Conservation (phyloP, 192 early-diverging fungal genomes). For the Coemansia sp. region DNA sequence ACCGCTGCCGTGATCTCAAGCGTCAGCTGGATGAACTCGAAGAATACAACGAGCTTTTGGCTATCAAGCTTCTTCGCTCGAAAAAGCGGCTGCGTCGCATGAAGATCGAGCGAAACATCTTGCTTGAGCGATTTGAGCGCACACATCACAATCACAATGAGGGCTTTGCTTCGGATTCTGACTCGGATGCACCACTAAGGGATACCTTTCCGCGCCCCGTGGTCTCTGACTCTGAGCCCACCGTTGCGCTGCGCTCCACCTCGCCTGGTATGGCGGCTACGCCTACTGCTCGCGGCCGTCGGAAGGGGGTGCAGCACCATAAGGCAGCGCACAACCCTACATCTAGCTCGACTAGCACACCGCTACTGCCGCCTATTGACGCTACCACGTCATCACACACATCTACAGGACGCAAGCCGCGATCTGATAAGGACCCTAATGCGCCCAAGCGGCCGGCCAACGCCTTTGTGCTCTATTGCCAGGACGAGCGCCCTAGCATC, state of each 20-base stretch:
- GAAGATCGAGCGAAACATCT: constrained; percentile 48
- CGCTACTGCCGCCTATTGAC: constrained; percentile 18
- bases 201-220: constrained; percentile 33
- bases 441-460: constrained; percentile 54
- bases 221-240: constrained; percentile 31
- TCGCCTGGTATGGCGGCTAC: neutral
- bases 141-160: constrained; percentile 25
- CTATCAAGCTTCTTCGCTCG: constrained; percentile 42
- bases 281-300: constrained; percentile 13
- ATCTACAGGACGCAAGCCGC: constrained; percentile 12
- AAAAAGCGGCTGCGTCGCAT: constrained; percentile 50
- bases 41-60: constrained; percentile 51
- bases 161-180: constrained; percentile 24
- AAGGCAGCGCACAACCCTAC: neutral
- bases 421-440: constrained; percentile 48
- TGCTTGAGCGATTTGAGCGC: constrained; percentile 47
- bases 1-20: constrained; percentile 51
- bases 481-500: constrained; percentile 47
- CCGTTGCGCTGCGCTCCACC: constrained; percentile 2
- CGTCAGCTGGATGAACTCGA: constrained; percentile 54
- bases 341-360: constrained; percentile 29
- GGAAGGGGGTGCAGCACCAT: constrained; percentile 6
- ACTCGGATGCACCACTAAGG: constrained; percentile 46
- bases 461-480: constrained; percentile 54
- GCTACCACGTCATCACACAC: constrained; percentile 2